Conservation (phyloP, 2,329 filamentous ascomycete species). For the Epichloe baconii region DNA sequence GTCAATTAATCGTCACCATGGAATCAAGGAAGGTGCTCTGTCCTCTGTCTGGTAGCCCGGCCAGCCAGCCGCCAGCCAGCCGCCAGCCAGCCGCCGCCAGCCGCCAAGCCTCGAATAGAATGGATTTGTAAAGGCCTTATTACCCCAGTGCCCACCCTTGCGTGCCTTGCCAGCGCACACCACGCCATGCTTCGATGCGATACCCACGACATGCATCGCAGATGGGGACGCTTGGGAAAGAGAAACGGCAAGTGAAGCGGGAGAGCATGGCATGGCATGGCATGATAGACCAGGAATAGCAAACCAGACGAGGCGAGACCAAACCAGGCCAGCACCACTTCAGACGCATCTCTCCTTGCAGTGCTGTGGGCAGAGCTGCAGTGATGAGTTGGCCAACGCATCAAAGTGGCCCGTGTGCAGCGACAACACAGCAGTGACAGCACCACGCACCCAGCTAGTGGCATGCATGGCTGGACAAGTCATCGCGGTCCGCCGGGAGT, state of each 20-base stretch:
- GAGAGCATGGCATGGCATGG: background rate
- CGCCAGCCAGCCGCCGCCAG: no score
- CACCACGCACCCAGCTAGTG: background rate
- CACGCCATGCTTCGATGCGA: background rate
- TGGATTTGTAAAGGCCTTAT: background rate
- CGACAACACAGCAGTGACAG: constrained; percentile 6
- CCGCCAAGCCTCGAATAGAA: background rate
- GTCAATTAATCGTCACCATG: no score
- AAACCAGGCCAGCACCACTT: no score
- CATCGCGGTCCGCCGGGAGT: constrained; percentile 1
- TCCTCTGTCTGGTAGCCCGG: no score
- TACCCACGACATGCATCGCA: background rate
- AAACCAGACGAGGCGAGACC: background rate
- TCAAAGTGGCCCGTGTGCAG: constrained; percentile 29
- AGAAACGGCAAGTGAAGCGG: constrained; percentile 2
- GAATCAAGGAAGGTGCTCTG: no score
- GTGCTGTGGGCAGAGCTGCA: constrained; percentile 24
- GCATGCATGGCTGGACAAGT: background rate
- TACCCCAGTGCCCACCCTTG: no score
- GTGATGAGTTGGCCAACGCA: constrained; percentile 30
- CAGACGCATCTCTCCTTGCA: constrained; percentile 6
- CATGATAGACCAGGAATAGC: background rate
- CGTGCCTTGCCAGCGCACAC: background rate
- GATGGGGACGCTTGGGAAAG: background rate
- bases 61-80: no score